Base-by-base conservation (phyloP, 805 yeast genomes). In the Nakazawaea holstii region DNA sequence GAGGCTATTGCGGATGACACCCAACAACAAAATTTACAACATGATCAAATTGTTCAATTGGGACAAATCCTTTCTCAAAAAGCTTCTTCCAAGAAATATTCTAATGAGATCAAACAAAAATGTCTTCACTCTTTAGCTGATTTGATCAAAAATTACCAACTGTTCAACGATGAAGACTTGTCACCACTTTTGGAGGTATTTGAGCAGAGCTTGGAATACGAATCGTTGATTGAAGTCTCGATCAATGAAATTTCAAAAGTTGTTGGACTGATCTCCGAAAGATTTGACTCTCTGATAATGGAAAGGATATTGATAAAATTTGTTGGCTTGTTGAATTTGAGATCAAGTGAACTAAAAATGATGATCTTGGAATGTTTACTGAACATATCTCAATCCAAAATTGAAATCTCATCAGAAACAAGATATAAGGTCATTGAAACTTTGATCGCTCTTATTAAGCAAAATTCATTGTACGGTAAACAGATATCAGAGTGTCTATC, bases 171-270 rank as follows among this genome's bases (percentile, higher is more conserved):
- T 3, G 30, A 30, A 7, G 43, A 43, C 1, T 29, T 43, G 24
- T 8, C 26, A 13, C 31, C 60, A 8, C 56, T 66, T 8, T 65
- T 70, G 32, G 30, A 49, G 1, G 57, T 67, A 15, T 59, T 74
- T 29, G 48, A 56, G n/a, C 59, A 58, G 2, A 55, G 66, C 15
- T 58, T 70, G 49, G 56, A 61, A 30, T 64, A 63, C 50, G 71
- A 70, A 46, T 61, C 69, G 8, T 56, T 67, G 41, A 62, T 68
- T 3, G 49, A 57, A n/a, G 55, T 53, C 6, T 59, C 71, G 0
- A 54, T 68, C 20, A 52, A 48, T 55, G 70, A 2, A 55, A 62
- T 38, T 59, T 61, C 6, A 42, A 49, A 27, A 6, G 15, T 45
- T 11, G 13, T 45, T 13, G 8, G 31, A 3, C 6, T 30, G 32